Evolutionary conservation across 805 yeast genomes (phyloP).

Genomic region (Cyberlindnera meyerae): DNA sequence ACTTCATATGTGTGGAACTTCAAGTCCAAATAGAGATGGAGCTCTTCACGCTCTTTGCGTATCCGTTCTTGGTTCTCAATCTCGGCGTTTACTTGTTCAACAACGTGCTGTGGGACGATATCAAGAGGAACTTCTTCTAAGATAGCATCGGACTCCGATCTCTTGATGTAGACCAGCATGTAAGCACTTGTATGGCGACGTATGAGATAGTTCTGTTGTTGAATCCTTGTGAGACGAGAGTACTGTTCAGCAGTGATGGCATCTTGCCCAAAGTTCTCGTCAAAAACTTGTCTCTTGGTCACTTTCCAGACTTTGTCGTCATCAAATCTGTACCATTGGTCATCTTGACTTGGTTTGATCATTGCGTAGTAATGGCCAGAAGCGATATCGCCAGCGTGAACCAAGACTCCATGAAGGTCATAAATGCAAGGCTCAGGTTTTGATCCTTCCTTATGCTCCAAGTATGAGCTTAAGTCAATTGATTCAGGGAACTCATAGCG

Average conservation of each 20-base stretch:
- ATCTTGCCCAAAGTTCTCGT: conserved; percentile 87
- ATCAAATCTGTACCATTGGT: conserved; percentile 86
- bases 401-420: conserved; percentile 86
- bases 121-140: conserved; percentile 52
- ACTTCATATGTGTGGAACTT: conserved; percentile 50
- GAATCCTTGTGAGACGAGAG: conserved; percentile 48
- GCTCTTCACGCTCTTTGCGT: conserved; percentile 64
- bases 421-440: conserved; percentile 64
- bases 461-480: conserved; percentile 73
- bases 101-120: conserved; percentile 65
- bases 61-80: conserved; percentile 47
- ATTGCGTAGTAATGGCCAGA: conserved; percentile 96
- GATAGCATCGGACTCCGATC: conserved; percentile 50
- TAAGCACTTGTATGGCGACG: conserved; percentile 92
- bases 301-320: conserved; percentile 93
- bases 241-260: conserved; percentile 45
- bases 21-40: conserved; percentile 56
- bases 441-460: conserved; percentile 48
- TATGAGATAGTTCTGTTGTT: conserved; percentile 58
- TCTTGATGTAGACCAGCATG: conserved; percentile 89
- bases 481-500: conserved; percentile 82
- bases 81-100: conserved; percentile 61
- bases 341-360: conserved; percentile 70
- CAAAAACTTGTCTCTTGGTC: conserved; percentile 78
- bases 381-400: conserved; percentile 92